Conservation (phyloP, 2,329 filamentous ascomycete species). For the Diaporthe citrichinensis region DNA sequence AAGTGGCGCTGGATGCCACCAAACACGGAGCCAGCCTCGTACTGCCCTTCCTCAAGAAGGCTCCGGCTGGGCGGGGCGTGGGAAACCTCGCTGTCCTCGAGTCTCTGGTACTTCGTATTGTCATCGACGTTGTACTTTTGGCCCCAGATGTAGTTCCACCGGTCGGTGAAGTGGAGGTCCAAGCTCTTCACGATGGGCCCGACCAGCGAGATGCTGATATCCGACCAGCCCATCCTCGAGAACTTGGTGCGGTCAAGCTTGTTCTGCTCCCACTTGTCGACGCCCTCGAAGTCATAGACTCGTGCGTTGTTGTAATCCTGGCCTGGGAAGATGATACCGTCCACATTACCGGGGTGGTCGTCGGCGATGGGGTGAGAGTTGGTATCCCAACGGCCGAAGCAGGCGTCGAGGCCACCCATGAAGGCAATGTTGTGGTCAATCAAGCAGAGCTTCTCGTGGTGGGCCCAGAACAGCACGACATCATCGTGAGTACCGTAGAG, state of each 20-base stretch:
- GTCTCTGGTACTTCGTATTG: conserved; percentile 63
- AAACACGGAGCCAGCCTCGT: conserved; percentile 45
- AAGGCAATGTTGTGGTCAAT: conserved; percentile 86
- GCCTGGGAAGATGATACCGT: conserved; percentile 85
- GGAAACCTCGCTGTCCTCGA: conserved; percentile 43
- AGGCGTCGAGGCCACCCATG: conserved; percentile 93
- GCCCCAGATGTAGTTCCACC: conserved; percentile 93
- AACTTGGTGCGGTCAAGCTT: conserved; percentile 85
- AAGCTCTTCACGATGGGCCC: conserved; percentile 84
- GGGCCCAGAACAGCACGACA: conserved; percentile 90
- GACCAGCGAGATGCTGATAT: conserved; percentile 82
- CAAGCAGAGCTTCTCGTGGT: conserved; percentile 91
- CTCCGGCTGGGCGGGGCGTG: conserved; percentile 45
- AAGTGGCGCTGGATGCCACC: conserved; percentile 52
- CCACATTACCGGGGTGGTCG: conserved; percentile 82
- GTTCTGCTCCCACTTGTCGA: conserved; percentile 85
- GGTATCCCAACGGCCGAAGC: conserved; percentile 90
- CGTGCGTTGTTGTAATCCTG: conserved; percentile 95
- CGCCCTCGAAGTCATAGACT: conserved; percentile 85
- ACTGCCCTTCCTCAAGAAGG: conserved; percentile 45
- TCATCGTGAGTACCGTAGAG: conserved; percentile 87
- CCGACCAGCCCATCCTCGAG: conserved; percentile 94
- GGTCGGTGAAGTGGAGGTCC: conserved; percentile 82
- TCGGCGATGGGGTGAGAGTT: conserved; percentile 89
- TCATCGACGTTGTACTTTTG: conserved; percentile 78